Base-by-base conservation (phyloP, 805 yeast species). In the Zygotorulaspora chibaensis region DNA sequence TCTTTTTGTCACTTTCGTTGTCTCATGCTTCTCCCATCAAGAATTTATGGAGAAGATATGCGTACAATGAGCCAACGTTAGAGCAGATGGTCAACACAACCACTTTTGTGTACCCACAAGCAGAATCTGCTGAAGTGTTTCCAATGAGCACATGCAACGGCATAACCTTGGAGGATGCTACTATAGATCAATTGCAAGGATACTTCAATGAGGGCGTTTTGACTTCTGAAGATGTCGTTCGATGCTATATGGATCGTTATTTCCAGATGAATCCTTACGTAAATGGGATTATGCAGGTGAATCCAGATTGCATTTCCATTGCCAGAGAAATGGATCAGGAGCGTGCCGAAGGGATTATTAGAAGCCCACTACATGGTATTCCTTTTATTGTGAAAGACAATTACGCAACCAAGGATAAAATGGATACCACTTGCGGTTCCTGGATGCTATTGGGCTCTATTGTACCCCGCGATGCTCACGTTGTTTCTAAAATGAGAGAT, bases 351-450 rank as follows among this genome's bases (percentile, higher is more conserved):
- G 61, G 61, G 25, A 45, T 50, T 26, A 50, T 53, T 10, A 43
- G 66, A 34, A 51, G 60, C 2, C 63, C 65, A 6, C 37, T 61
- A n/a, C 65, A 61, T 39, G 66, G 65, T 20, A 58, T 60, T 31
- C 66, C 66, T 16, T 61, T 61, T 28, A 17, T 61, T 3, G 66
- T 61, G 6, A 61, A 61, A 38, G 65, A 61, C 35, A 61, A 61
- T 42, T 59, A 49, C 35, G 63, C 54, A 2, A 61, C 64, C 3
- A 61, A 59, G 42, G 64, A 61, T 44, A 59, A 54, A 40, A 51
- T 57, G 55, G 52, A 53, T 29, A 57, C 65, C 8, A 47, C 55
- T 23, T 53, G 56, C 28, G 65, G 64, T 23, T 59, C 65, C 8
- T 47, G 55, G 43, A 42, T 53, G 43, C 44, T 61, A 10, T 28